phyloP scores from a whole-genome alignment of 305 asterid species.

The Ajuga reptans region DNA sequence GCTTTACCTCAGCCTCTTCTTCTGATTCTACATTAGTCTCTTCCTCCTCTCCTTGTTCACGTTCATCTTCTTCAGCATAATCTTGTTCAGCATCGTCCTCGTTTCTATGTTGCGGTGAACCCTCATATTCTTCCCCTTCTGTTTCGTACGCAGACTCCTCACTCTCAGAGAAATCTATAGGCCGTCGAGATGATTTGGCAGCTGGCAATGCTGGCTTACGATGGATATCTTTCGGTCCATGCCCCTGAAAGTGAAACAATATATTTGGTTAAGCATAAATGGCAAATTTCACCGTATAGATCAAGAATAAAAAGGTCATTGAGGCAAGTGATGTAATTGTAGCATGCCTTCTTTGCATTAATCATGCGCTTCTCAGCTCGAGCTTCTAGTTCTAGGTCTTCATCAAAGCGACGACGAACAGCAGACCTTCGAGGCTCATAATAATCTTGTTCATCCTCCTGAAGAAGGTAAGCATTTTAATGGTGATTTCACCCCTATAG shows the following conservation, averaged over 20 bases:
- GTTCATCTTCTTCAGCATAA: conserved; percentile 49
- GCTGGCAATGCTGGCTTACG: conserved; percentile 48
- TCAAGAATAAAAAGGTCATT: too few relatives aligned
- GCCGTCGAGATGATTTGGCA: conserved; percentile 65
- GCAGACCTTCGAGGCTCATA: conserved; percentile 67
- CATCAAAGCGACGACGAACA: conserved; percentile 71
- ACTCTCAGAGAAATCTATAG: conserved; percentile 66
- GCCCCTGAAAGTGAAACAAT: conserved; percentile 37
- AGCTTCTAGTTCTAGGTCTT: conserved; percentile 87
- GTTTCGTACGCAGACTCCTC: conserved; percentile 97
- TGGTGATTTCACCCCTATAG: too few relatives aligned
- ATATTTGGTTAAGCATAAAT: conserved; percentile 7
- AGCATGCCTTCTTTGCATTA: conserved; percentile 77
- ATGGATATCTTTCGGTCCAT: conserved; percentile 57
- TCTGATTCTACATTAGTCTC: conserved; percentile 72
- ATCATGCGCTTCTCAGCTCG: conserved; percentile 90
- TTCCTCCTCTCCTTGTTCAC: conserved; percentile 52
- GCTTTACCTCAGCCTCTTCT: conserved; percentile 78
- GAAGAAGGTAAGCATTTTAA: background rate
- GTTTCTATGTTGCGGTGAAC: conserved; percentile 45
- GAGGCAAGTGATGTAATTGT: too few relatives aligned
- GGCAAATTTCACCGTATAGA: background rate
- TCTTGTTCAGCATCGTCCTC: conserved; percentile 57
- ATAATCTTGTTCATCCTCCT: conserved; percentile 82
- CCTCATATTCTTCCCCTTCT: conserved; percentile 80